These are phyloP conservation scores for Epichloe elymi DNA, from an alignment of 2,329 filamentous ascomycete species.

Conservation along the genomic window DNA sequence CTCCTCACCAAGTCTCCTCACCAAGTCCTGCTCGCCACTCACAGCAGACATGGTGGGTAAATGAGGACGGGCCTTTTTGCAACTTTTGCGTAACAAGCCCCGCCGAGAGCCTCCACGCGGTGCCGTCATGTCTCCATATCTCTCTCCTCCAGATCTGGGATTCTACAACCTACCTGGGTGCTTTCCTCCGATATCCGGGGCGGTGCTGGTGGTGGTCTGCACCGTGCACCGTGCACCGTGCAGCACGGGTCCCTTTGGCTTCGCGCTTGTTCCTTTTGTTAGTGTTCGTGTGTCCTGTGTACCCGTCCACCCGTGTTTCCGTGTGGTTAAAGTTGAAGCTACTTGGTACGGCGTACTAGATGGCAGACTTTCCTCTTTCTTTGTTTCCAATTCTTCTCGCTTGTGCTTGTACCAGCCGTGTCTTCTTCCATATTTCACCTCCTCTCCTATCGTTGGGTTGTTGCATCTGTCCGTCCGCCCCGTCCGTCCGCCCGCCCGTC, in stretches of 20 bases:
- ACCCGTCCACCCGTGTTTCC: not conserved
- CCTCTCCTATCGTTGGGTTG: no score
- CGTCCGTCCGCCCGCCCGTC: no score
- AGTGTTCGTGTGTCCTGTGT: not conserved
- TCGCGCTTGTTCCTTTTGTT: not conserved
- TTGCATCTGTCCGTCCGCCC: no score
- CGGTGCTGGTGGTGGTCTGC: not conserved
- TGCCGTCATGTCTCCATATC: slow-evolving; percentile 1
- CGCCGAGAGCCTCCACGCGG: not conserved
- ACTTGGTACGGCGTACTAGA: not conserved
- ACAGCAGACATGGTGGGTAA: not conserved
- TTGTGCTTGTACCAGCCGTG: not conserved
- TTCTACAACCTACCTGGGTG: not conserved
- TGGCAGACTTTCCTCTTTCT: not conserved
- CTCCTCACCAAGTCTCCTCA: no score
- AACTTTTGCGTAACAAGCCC: not conserved
- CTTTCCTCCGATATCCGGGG: not conserved
- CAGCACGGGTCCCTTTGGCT: not conserved
- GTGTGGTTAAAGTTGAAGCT: not conserved
- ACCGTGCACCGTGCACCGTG: not conserved
- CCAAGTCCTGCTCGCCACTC: not conserved
- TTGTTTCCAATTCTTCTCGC: not conserved
- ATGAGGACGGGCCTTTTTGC: not conserved
- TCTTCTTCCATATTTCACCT: no score
- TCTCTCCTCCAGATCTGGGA: not conserved